A percentile compares a stretch with the other conserved stretches of the same genome.
phyloP scores from a whole-genome alignment of 257 asterid genomes.

The Verbena officinalis region DNA sequence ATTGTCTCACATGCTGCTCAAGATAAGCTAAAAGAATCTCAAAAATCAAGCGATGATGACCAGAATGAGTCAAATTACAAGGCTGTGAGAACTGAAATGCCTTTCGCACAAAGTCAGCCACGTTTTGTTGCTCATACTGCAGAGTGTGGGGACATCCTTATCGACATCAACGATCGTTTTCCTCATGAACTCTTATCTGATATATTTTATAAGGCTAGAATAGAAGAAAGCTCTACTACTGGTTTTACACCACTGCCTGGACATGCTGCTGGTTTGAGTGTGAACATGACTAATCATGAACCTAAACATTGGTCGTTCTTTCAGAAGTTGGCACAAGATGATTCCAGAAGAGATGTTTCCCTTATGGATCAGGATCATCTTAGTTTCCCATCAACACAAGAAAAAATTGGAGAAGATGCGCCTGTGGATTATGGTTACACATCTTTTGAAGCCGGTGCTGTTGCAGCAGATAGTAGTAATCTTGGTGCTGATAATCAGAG shows the following conservation, averaged over 20 bases:
- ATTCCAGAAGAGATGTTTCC: constrained; percentile 68
- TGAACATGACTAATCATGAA: constrained; percentile 71
- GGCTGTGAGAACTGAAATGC: constrained; percentile 42
- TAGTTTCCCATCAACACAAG: constrained; percentile 47
- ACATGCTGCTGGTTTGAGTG: constrained; percentile 73
- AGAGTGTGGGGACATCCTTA: constrained; percentile 69
- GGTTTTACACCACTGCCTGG: constrained; percentile 44
- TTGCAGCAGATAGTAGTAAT: constrained; percentile 39
- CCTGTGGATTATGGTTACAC: constrained; percentile 52
- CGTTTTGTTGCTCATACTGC: constrained; percentile 38
- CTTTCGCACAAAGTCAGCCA: constrained; percentile 44
- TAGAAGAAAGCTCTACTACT: constrained; percentile 41
- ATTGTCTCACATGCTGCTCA: constrained; percentile 31
- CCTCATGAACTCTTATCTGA: constrained; percentile 84
- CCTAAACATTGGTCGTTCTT: constrained; percentile 83
- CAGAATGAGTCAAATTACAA: constrained; percentile 44
- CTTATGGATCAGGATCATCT: constrained; percentile 96
- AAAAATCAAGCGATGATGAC: constrained; percentile 35
- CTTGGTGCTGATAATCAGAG: constrained; percentile 46
- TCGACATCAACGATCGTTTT: constrained; percentile 82
- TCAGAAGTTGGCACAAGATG: constrained; percentile 74
- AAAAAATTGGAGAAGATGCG: constrained; percentile 49
- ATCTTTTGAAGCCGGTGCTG: constrained; percentile 43
- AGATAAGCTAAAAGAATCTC: constrained; percentile 39
- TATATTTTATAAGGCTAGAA: constrained; percentile 67